phyloP scores from a whole-genome alignment of 495 filamentous ascomycete genomes.

The Sphaerosporella brunnea region DNA sequence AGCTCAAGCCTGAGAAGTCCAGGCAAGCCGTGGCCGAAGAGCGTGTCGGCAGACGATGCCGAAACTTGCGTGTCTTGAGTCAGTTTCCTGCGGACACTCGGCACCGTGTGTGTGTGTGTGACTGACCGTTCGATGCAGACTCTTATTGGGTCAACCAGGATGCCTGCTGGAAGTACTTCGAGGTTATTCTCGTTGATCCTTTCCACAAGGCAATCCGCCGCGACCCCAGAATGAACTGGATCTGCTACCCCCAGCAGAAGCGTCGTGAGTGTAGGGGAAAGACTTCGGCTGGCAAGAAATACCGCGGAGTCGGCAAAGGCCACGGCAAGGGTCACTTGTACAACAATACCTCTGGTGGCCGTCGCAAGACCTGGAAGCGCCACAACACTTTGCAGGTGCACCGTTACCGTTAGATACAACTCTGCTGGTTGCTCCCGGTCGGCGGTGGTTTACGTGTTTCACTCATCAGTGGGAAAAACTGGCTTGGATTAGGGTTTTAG shows the following conservation, averaged over 20 bases:
- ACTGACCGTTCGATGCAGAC: too few species aligned
- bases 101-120: too few species aligned
- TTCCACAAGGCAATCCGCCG: conserved; percentile 99
- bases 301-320: conserved; percentile 94
- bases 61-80: conserved; percentile 90
- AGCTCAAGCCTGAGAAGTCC: conserved; percentile 99
- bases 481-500: too few species aligned
- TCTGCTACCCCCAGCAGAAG: conserved; percentile 98
- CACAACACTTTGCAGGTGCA: conserved; percentile 79
- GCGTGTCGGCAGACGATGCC: conserved; percentile 96
- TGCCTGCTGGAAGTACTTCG: conserved; percentile 99
- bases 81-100: too few species aligned
- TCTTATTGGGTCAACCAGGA: conserved; percentile 99
- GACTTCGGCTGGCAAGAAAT: conserved; percentile 97
- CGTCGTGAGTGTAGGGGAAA: conserved; percentile 95
- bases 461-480: too few species aligned
- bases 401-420: neutral
- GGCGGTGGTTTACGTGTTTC: neutral
- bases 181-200: conserved; percentile 98
- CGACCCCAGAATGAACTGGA: conserved; percentile 99
- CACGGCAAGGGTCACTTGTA: conserved; percentile 97
- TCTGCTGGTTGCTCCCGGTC: too few species aligned
- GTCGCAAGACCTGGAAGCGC: conserved; percentile 98
- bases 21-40: conserved; percentile 94
- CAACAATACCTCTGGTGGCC: conserved; percentile 90